Conservation (phyloP, 805 yeast species). For the Brettanomyces naardenensis region DNA sequence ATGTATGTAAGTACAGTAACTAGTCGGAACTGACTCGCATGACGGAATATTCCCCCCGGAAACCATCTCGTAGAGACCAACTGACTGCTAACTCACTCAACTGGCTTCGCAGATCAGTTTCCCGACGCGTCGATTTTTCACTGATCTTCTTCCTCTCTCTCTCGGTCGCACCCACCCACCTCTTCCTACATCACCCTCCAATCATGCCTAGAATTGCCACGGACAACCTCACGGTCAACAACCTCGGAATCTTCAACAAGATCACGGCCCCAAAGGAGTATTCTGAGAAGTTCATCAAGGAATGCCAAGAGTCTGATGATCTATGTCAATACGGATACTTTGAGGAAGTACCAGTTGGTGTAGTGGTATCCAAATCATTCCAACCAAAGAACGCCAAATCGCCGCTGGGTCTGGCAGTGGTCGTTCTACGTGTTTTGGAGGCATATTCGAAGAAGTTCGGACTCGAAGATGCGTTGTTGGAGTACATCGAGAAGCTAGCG, state of each 20-base stretch:
- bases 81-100: too few relatives aligned
- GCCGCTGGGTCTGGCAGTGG: constrained; percentile 21
- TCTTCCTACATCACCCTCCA: not conserved
- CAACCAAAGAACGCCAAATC: constrained; percentile 33
- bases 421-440: constrained; percentile 38
- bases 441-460: constrained; percentile 51
- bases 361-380: constrained; percentile 48
- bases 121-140: too few relatives aligned
- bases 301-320: constrained; percentile 38
- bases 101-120: too few relatives aligned
- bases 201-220: constrained; percentile 13
- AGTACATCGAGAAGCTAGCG: constrained; percentile 50
- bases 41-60: too few relatives aligned
- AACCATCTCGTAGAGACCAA: too few relatives aligned
- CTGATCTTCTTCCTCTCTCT: too few relatives aligned
- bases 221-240: constrained; percentile 54
- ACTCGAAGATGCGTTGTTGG: constrained; percentile 52
- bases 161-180: too few relatives aligned
- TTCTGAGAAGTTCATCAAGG: constrained; percentile 43
- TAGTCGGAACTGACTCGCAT: too few relatives aligned
- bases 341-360: constrained; percentile 78
- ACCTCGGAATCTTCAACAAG: constrained; percentile 48
- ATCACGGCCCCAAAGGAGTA: constrained; percentile 53
- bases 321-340: constrained; percentile 50
- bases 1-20: too few relatives aligned